Evolutionary conservation across 2,329 filamentous ascomycete genomes (phyloP).

Genomic region (Fusarium cyanostomum): DNA sequence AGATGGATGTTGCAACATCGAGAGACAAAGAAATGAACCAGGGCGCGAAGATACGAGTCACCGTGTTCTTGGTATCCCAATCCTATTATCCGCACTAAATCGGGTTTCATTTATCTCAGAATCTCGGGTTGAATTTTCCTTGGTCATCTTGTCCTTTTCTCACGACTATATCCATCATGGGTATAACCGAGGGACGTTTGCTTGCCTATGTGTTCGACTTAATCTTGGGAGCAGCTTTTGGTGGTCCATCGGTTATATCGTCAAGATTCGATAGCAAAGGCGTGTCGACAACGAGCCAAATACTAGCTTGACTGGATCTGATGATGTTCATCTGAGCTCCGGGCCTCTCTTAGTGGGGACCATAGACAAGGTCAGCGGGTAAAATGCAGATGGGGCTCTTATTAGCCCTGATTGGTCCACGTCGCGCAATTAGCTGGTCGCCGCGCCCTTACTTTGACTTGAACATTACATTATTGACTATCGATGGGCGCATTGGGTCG

Average conservation of each 20-base stretch:
- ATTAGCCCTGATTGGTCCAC: background rate
- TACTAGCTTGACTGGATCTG: background rate
- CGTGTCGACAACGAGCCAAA: background rate
- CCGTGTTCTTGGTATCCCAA: too few species aligned
- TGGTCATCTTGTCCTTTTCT: too few species aligned
- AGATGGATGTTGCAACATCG: conserved; percentile 23
- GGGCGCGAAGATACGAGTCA: too few species aligned
- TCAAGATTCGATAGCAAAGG: conserved; percentile 2
- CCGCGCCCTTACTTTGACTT: conserved; percentile 17
- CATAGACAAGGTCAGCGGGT: background rate
- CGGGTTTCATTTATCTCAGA: too few species aligned
- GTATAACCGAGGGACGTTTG: too few species aligned
- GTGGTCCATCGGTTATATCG: background rate
- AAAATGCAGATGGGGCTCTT: background rate
- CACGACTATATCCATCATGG: too few species aligned
- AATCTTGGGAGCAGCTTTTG: background rate
- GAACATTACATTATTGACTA: background rate
- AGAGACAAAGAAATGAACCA: conserved; percentile 2
- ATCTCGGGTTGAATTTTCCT: too few species aligned
- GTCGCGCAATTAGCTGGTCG: too few species aligned
- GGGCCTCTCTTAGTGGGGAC: background rate
- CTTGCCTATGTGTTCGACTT: too few species aligned
- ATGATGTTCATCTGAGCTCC: background rate
- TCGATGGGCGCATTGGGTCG: background rate
- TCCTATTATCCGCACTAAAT: too few species aligned